phyloP scores from a whole-genome alignment of 179 eudicot genomes.

The Spergularia azorica region DNA sequence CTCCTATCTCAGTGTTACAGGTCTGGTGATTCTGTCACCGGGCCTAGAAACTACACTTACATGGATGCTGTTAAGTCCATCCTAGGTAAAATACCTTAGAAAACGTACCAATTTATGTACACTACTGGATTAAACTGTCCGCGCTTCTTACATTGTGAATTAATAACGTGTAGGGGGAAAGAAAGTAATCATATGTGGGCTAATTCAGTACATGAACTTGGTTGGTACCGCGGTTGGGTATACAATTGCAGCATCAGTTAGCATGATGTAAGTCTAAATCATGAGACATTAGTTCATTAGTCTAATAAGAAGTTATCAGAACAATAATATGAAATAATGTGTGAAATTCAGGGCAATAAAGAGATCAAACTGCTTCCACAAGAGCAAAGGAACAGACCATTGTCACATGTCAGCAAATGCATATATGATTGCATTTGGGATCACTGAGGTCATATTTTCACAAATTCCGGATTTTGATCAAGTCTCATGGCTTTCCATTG shows the following conservation, averaged over 20 bases:
- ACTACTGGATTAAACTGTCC: too few species aligned
- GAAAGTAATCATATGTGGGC: constrained; percentile 55
- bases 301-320: not conserved
- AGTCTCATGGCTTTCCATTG: constrained; percentile 47
- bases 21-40: constrained; percentile 43
- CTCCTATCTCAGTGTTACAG: constrained; percentile 59
- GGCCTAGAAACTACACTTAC: constrained; percentile 61
- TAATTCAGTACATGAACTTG: constrained; percentile 56
- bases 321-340: not conserved
- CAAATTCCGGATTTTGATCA: constrained; percentile 51
- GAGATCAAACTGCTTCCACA: constrained; percentile 51
- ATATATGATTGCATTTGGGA: constrained; percentile 53
- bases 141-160: too few species aligned
- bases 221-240: constrained; percentile 56
- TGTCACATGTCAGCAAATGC: constrained; percentile 57
- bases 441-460: constrained; percentile 44
- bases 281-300: not conserved
- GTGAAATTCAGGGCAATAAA: constrained; percentile 43
- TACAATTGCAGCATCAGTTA: constrained; percentile 60
- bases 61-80: constrained; percentile 43
- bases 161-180: constrained; percentile 35
- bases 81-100: not conserved
- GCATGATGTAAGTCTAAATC: constrained; percentile 49
- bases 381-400: constrained; percentile 43
- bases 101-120: too few species aligned